phyloP scores from a whole-genome alignment of 441 rosid genomes.

The Mallotus japonicus region DNA sequence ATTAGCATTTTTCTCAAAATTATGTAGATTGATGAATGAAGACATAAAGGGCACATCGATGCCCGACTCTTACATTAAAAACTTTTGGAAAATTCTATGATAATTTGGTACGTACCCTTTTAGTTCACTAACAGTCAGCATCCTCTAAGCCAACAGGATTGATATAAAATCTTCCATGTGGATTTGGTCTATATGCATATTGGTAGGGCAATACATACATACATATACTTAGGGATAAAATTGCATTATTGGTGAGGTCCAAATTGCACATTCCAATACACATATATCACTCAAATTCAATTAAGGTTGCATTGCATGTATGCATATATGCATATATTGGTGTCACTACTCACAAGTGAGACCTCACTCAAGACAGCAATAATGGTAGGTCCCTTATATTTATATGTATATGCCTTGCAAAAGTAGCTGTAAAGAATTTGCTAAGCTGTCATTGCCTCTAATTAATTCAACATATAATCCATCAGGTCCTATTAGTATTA shows the following conservation, averaged over 20 bases:
- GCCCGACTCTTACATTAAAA: background rate
- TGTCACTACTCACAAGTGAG: conserved; percentile 18
- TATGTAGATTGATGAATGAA: background rate
- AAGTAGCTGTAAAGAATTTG: background rate
- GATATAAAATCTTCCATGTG: conserved; percentile 23
- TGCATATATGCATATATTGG: background rate
- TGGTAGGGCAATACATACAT: background rate
- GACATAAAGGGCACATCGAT: conserved; percentile 16
- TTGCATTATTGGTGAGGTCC: conserved; percentile 33
- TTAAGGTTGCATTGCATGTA: conserved; percentile 9
- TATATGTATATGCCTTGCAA: too few relatives aligned
- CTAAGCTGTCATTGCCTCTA: background rate
- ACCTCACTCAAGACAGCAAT: conserved; percentile 12
- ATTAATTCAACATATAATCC: too few relatives aligned
- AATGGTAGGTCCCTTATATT: conserved; percentile 20
- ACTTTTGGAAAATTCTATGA: conserved; percentile 7
- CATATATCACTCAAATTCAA: conserved; percentile 6
- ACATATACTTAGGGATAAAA: background rate
- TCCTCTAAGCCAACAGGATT: conserved; percentile 21
- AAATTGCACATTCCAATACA: background rate
- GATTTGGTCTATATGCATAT: conserved; percentile 9
- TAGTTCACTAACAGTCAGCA: conserved; percentile 17
- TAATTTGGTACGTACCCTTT: conserved; percentile 8
- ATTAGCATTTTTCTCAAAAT: background rate
- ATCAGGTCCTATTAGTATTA: too few relatives aligned